phyloP scores from a whole-genome alignment of 345 rosid species.

The Ailanthus altissimus region DNA sequence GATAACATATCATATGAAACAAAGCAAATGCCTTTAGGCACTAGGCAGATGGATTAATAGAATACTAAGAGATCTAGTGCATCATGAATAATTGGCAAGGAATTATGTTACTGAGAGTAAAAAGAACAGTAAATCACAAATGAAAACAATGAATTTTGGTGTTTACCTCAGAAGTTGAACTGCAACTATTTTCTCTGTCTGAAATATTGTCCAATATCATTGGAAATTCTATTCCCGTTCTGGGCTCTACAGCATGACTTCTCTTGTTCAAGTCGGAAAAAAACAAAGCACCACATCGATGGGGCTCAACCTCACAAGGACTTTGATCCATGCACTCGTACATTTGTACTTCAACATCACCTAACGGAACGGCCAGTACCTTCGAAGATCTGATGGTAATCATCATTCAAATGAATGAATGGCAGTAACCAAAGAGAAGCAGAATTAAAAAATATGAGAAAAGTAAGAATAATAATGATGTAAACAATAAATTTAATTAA shows the following conservation, averaged over 20 bases:
- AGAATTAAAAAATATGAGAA: neutral
- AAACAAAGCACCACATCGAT: slow-evolving; percentile 43
- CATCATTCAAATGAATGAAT: neutral
- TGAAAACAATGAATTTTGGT: slow-evolving; percentile 1
- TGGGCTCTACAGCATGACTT: slow-evolving; percentile 64
- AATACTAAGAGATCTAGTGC: neutral
- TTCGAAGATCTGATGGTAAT: slow-evolving; percentile 52
- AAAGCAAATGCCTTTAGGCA: neutral
- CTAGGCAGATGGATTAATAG: neutral
- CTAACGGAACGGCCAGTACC: slow-evolving; percentile 44
- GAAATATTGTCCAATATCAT: slow-evolving; percentile 42
- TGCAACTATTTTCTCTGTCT: slow-evolving; percentile 36
- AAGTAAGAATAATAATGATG: slow-evolving; percentile 1
- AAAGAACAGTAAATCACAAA: neutral
- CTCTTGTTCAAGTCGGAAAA: slow-evolving; percentile 55
- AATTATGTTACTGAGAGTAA: neutral
- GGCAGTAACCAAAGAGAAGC: neutral
- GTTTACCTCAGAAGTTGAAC: slow-evolving; percentile 65
- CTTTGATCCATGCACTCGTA: slow-evolving; percentile 43
- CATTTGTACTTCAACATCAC: slow-evolving; percentile 37
- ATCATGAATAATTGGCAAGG: neutral
- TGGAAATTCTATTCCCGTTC: slow-evolving; percentile 89
- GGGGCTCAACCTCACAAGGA: slow-evolving; percentile 55
- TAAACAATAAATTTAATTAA: neutral
- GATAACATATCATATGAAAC: slow-evolving; percentile 10